Percentiles rank a stretch among this genome's conserved stretches.
phyloP scores from a whole-genome alignment of 2,329 filamentous ascomycete species.

The Hypocrella siamensis region DNA sequence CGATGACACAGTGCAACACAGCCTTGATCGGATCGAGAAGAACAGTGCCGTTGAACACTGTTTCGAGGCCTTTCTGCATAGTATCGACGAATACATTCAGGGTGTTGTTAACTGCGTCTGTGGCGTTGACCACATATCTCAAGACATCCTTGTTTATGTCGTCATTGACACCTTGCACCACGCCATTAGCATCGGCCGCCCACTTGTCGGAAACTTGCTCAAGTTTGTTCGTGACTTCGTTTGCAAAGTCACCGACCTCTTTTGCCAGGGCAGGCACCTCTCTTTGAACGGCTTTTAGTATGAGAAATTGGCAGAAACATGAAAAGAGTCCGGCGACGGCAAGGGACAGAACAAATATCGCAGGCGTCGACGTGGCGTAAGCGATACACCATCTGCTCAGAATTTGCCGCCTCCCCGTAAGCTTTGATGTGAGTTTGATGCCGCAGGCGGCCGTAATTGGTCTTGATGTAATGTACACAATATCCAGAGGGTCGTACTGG shows the following conservation, averaged over 20 bases:
- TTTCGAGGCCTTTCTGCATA: slow-evolving; percentile 58
- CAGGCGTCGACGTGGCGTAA: slow-evolving; percentile 72
- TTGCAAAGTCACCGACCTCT: slow-evolving; percentile 66
- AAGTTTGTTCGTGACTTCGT: slow-evolving; percentile 57
- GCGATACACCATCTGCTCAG: slow-evolving; percentile 71
- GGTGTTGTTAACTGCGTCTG: slow-evolving; percentile 68
- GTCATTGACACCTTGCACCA: slow-evolving; percentile 52
- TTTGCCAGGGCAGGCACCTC: slow-evolving; percentile 60
- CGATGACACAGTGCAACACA: slow-evolving; percentile 74
- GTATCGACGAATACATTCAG: slow-evolving; percentile 67
- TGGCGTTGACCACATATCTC: slow-evolving; percentile 75
- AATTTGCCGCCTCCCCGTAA: slow-evolving; percentile 51
- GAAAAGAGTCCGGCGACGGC: slow-evolving; percentile 69
- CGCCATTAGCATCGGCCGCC: slow-evolving; percentile 61
- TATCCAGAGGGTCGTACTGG: slow-evolving; percentile 67
- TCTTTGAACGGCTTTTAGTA: slow-evolving; percentile 59
- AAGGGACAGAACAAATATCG: slow-evolving; percentile 73
- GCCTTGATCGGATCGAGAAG: slow-evolving; percentile 65
- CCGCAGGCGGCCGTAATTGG: slow-evolving; percentile 61
- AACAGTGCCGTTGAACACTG: slow-evolving; percentile 67
- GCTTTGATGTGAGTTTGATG: slow-evolving; percentile 50
- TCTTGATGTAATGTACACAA: slow-evolving; percentile 73
- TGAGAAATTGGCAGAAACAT: slow-evolving; percentile 66
- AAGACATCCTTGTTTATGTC: slow-evolving; percentile 77
- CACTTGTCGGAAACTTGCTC: slow-evolving; percentile 60